Base-by-base conservation (phyloP, 257 asterid species). In the Ballota nigra region DNA sequence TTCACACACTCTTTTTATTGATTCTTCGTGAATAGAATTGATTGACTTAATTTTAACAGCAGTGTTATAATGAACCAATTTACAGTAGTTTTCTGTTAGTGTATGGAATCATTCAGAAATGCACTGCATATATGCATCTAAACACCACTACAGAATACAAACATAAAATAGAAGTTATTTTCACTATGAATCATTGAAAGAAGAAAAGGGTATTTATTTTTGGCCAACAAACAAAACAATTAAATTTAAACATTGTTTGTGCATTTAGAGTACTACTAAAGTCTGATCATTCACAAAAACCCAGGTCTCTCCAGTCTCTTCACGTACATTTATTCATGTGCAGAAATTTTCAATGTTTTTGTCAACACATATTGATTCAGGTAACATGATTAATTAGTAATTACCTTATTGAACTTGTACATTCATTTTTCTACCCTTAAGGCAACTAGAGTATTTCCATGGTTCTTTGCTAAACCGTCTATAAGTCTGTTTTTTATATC, bases 71-170 rank as follows among this genome's bases (percentile, higher is more conserved):
- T 8, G 33, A 33, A 10, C 8, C 10, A 47, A 18, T 40, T 36
- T 13, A 43, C 16, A 11, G 36, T 15, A 43, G 34, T n/a, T 29
- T 16, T 65, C 22, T 65, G 51, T 16, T 40, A 49, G 11, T 47
- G 16, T 58, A 49, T 13, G 12, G 6, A 63, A 60, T 38, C 22
- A 24, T 22, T 18, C 18, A 22, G 60, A 22, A 33, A 47, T 28
- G 45, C 22, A 36, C 29, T 19, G 26, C 56, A 13, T 47, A 53
- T 56, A 53, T 63, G 69, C 71, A 72, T 59, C 66, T 19, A 67
- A 16, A 60, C 68, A 52, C 36, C 47, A 6, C 28, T 23, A 26
- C 51, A 72, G 58, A 33, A 19, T 43, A 43, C 52, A 15, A 41
- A 41, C 49, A 41, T 43, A 5, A 33, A 2, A 10, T 33, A 22